Evolutionary conservation across 2,329 filamentous ascomycete species (phyloP).

Genomic region (Cryphonectria japonica): DNA sequence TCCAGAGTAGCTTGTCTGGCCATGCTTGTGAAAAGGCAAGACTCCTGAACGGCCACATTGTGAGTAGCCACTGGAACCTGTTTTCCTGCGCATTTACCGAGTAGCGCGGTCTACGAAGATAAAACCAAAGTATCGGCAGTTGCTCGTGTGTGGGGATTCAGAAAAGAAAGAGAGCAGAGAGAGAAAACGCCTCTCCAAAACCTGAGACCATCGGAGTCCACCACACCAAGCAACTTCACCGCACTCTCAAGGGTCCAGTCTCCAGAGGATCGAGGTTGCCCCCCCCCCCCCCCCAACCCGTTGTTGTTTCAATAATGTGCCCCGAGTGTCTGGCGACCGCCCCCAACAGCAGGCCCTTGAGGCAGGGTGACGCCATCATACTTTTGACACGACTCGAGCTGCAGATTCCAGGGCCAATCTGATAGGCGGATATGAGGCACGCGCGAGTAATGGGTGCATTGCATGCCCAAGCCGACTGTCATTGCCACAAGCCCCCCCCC

Average conservation of each 20-base stretch:
- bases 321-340: conserved; percentile 1
- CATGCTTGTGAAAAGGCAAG: not conserved
- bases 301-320: not conserved
- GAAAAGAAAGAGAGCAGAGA: not conserved
- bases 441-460: conserved; percentile 1
- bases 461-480: not conserved
- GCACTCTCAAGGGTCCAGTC: not conserved
- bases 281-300: no score
- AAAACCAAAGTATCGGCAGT: not conserved
- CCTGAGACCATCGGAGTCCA: not conserved
- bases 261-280: not conserved
- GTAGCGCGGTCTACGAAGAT: not conserved
- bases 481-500: not conserved
- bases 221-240: not conserved
- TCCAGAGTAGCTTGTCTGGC: not conserved
- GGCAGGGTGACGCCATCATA: not conserved
- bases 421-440: not conserved
- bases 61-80: not conserved
- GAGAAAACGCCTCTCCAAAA: not conserved
- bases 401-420: not conserved
- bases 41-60: not conserved
- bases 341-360: not conserved
- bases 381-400: conserved; percentile 1
- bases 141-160: not conserved
- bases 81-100: not conserved